Evolutionary conservation across 176 grass and related monocot genomes (phyloP), one percentile per base, ranked within the genome.

Genomic region (Cenchrus americanus): DNA sequence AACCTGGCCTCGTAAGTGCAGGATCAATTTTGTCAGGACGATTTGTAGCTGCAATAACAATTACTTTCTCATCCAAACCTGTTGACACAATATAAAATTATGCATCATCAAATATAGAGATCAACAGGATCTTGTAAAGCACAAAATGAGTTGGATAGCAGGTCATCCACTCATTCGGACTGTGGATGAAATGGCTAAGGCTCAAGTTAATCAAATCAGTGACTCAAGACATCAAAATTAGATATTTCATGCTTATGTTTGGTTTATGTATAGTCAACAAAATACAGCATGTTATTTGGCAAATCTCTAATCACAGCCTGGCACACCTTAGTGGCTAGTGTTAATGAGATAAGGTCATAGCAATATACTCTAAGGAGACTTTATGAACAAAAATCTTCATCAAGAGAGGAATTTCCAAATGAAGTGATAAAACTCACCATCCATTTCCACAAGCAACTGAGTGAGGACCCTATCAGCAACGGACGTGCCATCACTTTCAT

Each of bases 371-470:
- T 55, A n/a, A 14, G 13, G 24, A 6, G 77, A 78, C 26, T 50
- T 46, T 44, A 52, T 79, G 43, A 44, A 78, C 3, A 78, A 30
- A 43, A 17, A 73, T 52, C n/a, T n/a, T n/a, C n/a, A 67, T 48
- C 32, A 51, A 73, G 37, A 62, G 57, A 83, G 7, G 12, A 74
- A 74, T 58, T 74, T 50, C 7, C 17, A 3, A 70, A 64, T 53
- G 17, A 49, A 53, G 58, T 81, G 46, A 66, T 69, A 71, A 60
- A 54, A 83, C 88, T 90, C 70, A 98, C 95, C 91, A 87, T 98
- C 96, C 93, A 98, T 95, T 93, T 98, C 96, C 23, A 89, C 80
- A 71, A 98, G 89, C 83, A 98, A 88, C 77, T 95, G 96, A 71
- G 76, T 93, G 23, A 98, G 76, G 44, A 98, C 93, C 85, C 96